A percentile compares a stretch with the other conserved stretches of the same genome.
These are phyloP conservation scores for Colletotrichum somersetense DNA, from an alignment of 2,329 filamentous ascomycete species.

Conservation along the genomic window DNA sequence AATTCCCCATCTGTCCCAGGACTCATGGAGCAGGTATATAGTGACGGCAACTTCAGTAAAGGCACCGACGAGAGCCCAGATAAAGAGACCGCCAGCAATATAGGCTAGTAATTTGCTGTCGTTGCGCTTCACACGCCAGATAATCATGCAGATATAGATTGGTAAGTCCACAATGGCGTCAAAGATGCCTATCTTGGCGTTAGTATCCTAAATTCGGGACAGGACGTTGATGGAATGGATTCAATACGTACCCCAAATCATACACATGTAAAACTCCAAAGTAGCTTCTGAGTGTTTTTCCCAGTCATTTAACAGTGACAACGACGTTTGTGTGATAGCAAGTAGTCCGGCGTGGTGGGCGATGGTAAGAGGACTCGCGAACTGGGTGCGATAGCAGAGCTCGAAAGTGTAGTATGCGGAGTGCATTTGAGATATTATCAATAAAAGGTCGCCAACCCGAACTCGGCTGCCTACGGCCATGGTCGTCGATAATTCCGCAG, in stretches of 20 bases:
- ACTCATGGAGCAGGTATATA: conserved; percentile 31
- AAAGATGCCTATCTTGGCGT: conserved; percentile 13
- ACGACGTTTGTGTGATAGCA: conserved; percentile 35
- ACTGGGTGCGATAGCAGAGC: conserved; percentile 38
- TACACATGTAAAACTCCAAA: conserved; percentile 39
- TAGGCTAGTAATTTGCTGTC: conserved; percentile 16
- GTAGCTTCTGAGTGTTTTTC: conserved; percentile 16
- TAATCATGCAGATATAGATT: conserved; percentile 31
- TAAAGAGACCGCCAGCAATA: conserved; percentile 3
- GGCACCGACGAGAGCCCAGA: conserved; percentile 19
- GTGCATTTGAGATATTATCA: conserved; percentile 29
- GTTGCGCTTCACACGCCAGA: conserved; percentile 26
- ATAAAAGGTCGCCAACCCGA: conserved; percentile 36
- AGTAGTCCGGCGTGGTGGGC: conserved; percentile 41
- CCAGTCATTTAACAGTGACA: conserved; percentile 28
- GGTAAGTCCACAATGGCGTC: conserved; percentile 28
- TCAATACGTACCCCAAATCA: conserved; percentile 26
- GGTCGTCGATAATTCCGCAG: conserved; percentile 3
- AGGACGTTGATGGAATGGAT: not conserved
- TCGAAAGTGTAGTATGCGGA: conserved; percentile 42
- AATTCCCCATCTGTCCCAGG: conserved; percentile 36
- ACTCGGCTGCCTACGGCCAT: not conserved
- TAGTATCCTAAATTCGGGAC: not conserved
- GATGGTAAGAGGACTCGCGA: conserved; percentile 36
- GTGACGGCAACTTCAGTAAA: conserved; percentile 26